Evolutionary conservation across 768 basidiomycete genomes (phyloP).

Genomic region (Amanita molliuscula): DNA sequence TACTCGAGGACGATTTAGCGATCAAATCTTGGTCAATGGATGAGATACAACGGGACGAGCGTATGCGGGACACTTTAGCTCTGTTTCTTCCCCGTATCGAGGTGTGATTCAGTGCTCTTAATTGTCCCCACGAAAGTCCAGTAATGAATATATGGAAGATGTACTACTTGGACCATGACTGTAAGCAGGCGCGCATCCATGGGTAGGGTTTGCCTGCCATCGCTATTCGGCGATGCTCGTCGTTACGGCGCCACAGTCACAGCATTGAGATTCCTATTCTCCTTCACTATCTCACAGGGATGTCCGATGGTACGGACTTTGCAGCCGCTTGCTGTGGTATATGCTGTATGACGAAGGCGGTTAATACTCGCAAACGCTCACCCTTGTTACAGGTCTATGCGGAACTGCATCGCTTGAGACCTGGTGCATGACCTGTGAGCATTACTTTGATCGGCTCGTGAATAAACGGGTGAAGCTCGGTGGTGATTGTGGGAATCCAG

Average conservation of each 20-base stretch:
- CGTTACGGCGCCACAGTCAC: too few relatives aligned
- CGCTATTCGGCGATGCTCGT: too few relatives aligned
- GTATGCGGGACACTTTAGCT: slow-evolving; percentile 9
- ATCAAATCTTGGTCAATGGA: slow-evolving; percentile 8
- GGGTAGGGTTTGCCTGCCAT: too few relatives aligned
- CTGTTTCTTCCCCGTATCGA: slow-evolving; percentile 1
- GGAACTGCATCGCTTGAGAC: slow-evolving; percentile 9
- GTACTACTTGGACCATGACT: too few relatives aligned
- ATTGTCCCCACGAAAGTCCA: too few relatives aligned
- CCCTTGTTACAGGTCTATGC: slow-evolving; percentile 9
- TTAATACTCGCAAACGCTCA: background rate
- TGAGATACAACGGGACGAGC: background rate
- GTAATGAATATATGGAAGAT: too few relatives aligned
- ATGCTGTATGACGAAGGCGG: slow-evolving; percentile 16
- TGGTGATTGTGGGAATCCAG: slow-evolving; percentile 15
- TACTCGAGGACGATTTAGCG: slow-evolving; percentile 5
- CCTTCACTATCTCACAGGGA: background rate
- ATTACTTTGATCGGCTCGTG: too few relatives aligned
- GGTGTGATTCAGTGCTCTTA: background rate
- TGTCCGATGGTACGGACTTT: slow-evolving; percentile 8
- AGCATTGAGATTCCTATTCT: background rate
- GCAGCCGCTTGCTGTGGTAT: slow-evolving; percentile 16
- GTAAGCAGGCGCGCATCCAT: too few relatives aligned
- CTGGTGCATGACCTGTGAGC: slow-evolving; percentile 20
- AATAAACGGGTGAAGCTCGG: background rate